Evolutionary conservation across 148 eudicot genomes (phyloP).

Genomic region (Hydrangea macrophylla): DNA sequence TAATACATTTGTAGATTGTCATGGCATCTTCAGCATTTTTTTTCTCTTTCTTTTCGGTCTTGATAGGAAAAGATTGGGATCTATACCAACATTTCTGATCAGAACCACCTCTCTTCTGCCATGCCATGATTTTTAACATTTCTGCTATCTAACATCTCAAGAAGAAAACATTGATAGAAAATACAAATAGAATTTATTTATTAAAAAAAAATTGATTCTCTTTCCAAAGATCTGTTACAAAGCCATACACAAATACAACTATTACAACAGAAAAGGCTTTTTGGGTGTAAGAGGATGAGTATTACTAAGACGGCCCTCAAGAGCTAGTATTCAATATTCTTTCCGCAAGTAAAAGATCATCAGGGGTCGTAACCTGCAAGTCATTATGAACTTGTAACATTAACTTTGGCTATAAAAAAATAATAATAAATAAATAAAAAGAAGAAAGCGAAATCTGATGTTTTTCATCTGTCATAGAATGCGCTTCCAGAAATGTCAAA

Average conservation of each 20-base stretch:
- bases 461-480: not conserved
- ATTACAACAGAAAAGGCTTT: not conserved
- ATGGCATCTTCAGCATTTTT: not conserved
- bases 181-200: not conserved
- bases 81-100: not conserved
- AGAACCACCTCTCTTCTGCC: not conserved
- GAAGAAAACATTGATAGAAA: not conserved
- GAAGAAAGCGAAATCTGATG: too few relatives aligned
- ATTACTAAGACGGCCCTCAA: conserved; percentile 14
- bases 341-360: conserved; percentile 90
- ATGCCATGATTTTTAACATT: not conserved
- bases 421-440: too few relatives aligned
- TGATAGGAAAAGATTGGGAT: too few relatives aligned
- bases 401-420: not conserved
- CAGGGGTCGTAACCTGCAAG: conserved; percentile 90
- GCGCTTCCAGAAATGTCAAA: not conserved
- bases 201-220: not conserved
- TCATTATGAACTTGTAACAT: conserved; percentile 10
- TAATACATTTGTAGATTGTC: not conserved
- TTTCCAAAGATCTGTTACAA: not conserved
- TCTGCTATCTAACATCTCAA: not conserved
- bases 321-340: conserved; percentile 56
- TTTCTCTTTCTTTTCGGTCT: too few relatives aligned
- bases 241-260: not conserved
- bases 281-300: not conserved